A percentile compares a stretch with the other conserved stretches of the same genome.
Conservation (phyloP, 176 grass and related monocot species). For the Aegilops sharonensis region DNA sequence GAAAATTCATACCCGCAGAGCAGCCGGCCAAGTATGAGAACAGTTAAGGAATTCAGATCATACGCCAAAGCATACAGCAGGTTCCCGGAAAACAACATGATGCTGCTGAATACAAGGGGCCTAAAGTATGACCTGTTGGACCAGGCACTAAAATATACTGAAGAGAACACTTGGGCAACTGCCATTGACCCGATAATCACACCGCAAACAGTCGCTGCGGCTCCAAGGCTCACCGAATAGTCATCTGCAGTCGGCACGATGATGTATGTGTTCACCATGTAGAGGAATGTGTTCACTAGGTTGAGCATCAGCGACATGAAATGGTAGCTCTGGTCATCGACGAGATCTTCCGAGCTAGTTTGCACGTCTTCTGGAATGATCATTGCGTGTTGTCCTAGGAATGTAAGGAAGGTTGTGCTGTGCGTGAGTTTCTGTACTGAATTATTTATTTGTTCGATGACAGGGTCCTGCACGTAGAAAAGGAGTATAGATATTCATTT, state of each 20-base stretch:
- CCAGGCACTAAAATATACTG: constrained; percentile 98
- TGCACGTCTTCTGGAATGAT: constrained; percentile 55
- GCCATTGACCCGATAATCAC: constrained; percentile 97
- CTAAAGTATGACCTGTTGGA: constrained; percentile 89
- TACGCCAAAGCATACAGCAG: constrained; percentile 83
- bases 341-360: constrained; percentile 44
- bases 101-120: constrained; percentile 91
- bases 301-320: constrained; percentile 82
- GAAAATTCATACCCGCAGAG: constrained; percentile 70
- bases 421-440: constrained; percentile 82
- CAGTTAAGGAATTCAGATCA: constrained; percentile 68
- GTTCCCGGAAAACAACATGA: constrained; percentile 78
- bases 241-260: constrained; percentile 94
- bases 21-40: constrained; percentile 72
- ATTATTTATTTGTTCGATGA: constrained; percentile 93
- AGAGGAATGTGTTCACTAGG: constrained; percentile 78
- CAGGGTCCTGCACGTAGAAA: constrained; percentile 63
- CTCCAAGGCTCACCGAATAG: constrained; percentile 90
- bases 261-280: constrained; percentile 98
- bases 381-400: constrained; percentile 80
- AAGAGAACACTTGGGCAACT: constrained; percentile 95
- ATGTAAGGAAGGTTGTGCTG: constrained; percentile 83
- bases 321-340: constrained; percentile 65
- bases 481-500: neutral
- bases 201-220: constrained; percentile 92